Evolutionary conservation across 176 grass and related monocot genomes (phyloP), one percentile per base, ranked within the genome.

Genomic region (Eleusine coracana): DNA sequence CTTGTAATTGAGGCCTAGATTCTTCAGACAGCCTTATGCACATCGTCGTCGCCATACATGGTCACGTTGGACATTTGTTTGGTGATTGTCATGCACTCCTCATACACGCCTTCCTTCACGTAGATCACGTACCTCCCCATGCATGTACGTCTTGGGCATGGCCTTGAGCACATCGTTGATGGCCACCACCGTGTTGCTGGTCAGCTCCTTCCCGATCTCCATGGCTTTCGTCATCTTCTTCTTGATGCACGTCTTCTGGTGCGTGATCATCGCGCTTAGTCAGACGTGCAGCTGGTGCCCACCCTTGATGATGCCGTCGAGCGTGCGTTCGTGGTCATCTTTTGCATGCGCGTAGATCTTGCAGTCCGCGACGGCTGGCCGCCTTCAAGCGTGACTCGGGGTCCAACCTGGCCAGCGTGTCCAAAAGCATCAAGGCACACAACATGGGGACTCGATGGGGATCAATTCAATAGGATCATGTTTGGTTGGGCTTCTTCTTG

Each of bases 201-300:
- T 87, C 23, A 92, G 71, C 38, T 92, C 76, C 90, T 85, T 92
- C 9, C 87, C 87, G 1, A 77, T 45, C 38, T 11, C 51, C 90
- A 94, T 92, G 2, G 86, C 70, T 2, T 73, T 78, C 86, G 86
- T 87, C 71, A 94, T 88, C 84, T 91, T 92, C 0, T 90, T 90
- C 3, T 97, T 92, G 51, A 97, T 76, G 90, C 95, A 97, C 16
- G 95, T 92, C 83, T 94, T 92, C 70, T 92, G 90, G 82, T 91
- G 41, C 55, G 92, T 75, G 66, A 92, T 68, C 39, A 90, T 90
- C 0, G 92, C 92, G 87, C 92, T 97, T 1, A 97, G 88, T 92
- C 90, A 94, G 23, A 90, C 44, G 58, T 78, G 74, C 15, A 97
- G 88, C 81, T 92, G 84, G 80, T 85, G 82, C 2, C 37, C 59